These are phyloP conservation scores for Oxyria digyna DNA, from an alignment of 148 eudicot species.

Conservation along the genomic window DNA sequence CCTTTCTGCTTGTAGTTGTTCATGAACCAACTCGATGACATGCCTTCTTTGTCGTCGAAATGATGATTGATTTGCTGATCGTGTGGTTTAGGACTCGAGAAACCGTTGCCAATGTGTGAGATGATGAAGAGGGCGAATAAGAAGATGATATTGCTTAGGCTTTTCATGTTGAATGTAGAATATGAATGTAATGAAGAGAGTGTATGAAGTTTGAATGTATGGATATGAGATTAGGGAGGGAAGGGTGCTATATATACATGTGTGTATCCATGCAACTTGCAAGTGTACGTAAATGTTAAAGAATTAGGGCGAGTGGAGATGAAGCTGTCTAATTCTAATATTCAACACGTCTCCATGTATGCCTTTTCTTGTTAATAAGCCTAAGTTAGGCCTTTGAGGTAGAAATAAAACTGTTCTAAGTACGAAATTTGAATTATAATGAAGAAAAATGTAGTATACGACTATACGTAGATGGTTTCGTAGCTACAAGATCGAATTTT, in stretches of 20 bases:
- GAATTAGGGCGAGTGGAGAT: not conserved
- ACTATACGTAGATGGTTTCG: not conserved
- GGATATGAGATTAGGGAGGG: not conserved
- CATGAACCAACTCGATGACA: not conserved
- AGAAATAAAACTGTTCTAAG: not conserved
- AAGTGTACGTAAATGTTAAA: not conserved
- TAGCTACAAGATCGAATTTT: too few relatives aligned
- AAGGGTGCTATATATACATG: not conserved
- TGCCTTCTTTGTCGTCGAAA: not conserved
- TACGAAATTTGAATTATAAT: not conserved
- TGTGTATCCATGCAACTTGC: not conserved
- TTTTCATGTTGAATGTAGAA: conserved; percentile 1
- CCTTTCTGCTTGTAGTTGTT: not conserved
- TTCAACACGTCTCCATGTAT: not conserved
- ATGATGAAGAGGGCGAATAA: not conserved
- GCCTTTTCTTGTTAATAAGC: not conserved
- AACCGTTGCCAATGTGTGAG: not conserved
- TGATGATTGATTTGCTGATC: not conserved
- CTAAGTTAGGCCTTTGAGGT: not conserved
- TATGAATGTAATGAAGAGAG: not conserved
- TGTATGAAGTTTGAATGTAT: not conserved
- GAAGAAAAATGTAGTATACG: not conserved
- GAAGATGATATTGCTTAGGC: not conserved
- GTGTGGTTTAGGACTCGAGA: not conserved
- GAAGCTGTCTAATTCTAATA: not conserved